Conservation (phyloP, 208 protist species). For the Acanthamoeba sp. region DNA sequence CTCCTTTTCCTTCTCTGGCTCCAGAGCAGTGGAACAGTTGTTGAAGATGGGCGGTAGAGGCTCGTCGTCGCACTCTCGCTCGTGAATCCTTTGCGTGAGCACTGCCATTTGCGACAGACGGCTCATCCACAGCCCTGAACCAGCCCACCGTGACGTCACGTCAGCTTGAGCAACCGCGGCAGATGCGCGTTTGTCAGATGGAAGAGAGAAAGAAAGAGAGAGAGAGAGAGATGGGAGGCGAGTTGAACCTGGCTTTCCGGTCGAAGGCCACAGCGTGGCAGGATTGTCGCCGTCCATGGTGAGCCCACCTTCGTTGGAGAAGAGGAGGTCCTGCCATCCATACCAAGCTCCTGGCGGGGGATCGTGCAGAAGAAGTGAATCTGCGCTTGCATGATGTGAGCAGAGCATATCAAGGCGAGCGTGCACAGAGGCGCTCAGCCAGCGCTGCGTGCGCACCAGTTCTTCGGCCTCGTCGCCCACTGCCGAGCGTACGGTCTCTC, state of each 20-base stretch:
- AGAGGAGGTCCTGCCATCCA: conserved; percentile 29
- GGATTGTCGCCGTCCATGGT: conserved; percentile 2
- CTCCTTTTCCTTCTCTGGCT: not conserved
- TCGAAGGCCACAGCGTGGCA: not conserved
- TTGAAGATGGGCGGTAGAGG: conserved; percentile 18
- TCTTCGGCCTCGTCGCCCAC: conserved; percentile 27
- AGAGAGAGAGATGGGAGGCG: not conserved
- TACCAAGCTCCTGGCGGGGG: conserved; percentile 30
- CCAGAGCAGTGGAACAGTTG: not conserved
- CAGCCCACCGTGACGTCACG: no score
- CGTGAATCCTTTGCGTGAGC: not conserved
- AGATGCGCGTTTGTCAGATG: no score
- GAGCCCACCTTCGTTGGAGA: not conserved
- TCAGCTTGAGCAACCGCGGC: not conserved
- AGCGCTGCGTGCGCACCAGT: not conserved
- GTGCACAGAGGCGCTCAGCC: no score
- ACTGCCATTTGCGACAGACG: not conserved
- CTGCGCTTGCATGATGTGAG: not conserved
- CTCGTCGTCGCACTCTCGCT: not conserved
- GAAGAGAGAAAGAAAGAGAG: no score
- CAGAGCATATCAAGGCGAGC: no score
- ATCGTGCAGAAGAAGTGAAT: conserved; percentile 36
- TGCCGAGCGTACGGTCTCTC: not conserved
- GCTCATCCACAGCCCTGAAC: not conserved
- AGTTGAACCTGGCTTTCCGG: not conserved